Conservation (phyloP, 805 yeast genomes). For the Teunomyces aglyptinius region DNA sequence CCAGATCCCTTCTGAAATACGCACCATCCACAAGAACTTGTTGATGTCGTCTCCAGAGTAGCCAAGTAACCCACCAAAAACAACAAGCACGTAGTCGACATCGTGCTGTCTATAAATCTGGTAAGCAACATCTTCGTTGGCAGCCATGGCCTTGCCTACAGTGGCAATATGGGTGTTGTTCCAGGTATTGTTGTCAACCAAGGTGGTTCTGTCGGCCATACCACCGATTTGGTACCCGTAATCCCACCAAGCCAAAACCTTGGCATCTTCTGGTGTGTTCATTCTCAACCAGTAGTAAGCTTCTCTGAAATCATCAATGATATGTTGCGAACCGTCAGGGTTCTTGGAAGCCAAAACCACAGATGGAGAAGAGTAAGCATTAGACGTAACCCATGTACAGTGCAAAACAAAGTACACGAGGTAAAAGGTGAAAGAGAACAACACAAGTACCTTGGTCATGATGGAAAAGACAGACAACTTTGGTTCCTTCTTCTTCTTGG, state of each 20-base stretch:
- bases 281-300: constrained; percentile 98
- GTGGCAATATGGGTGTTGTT: constrained; percentile 99
- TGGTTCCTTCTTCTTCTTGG: constrained; percentile 10
- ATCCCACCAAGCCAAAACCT: constrained; percentile 99
- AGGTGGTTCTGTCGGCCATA: constrained; percentile 98
- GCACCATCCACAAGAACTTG: constrained; percentile 97
- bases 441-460: constrained; percentile 60
- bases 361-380: constrained; percentile 96
- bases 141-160: constrained; percentile 97
- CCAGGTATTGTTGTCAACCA: constrained; percentile 99
- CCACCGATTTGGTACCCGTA: constrained; percentile 99
- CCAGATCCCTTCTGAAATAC: constrained; percentile 99
- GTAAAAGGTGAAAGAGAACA: constrained; percentile 69
- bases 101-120: constrained; percentile 86
- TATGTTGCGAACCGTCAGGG: constrained; percentile 79
- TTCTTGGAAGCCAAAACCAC: constrained; percentile 84
- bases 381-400: constrained; percentile 96
- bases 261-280: constrained; percentile 96
- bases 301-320: constrained; percentile 97
- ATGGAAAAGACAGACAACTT: constrained; percentile 32
- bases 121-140: constrained; percentile 83
- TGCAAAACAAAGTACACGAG: constrained; percentile 82
- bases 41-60: constrained; percentile 95
- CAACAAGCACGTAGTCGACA: constrained; percentile 89
- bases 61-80: constrained; percentile 93